Percentiles rank a stretch among this genome's conserved stretches.
These are phyloP conservation scores for Volvox africanus DNA, from an alignment of 139 green algal genomes.

Conservation along the genomic window DNA sequence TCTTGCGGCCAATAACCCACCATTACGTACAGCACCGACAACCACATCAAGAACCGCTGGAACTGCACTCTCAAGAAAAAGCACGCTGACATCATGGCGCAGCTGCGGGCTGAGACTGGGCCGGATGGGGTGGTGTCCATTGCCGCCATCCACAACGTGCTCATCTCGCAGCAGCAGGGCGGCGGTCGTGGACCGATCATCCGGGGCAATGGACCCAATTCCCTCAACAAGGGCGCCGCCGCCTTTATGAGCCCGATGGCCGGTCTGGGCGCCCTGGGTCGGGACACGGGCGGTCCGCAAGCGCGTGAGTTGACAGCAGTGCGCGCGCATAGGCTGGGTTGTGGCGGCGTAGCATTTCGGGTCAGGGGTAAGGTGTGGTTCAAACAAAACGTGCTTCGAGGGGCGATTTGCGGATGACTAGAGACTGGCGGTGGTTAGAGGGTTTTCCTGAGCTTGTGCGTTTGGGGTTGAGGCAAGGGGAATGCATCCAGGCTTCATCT, in stretches of 20 bases:
- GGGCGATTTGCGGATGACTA: too few species aligned
- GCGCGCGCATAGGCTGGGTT: too few species aligned
- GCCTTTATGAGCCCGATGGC: conserved; percentile 9
- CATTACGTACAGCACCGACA: conserved; percentile 30
- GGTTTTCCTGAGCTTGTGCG: too few species aligned
- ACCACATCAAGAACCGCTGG: conserved; percentile 51
- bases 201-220: neutral
- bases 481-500: too few species aligned
- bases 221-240: neutral
- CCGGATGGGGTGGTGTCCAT: conserved; percentile 34
- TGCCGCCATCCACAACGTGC: conserved; percentile 45
- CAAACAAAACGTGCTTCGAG: too few species aligned
- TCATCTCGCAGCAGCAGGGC: conserved; percentile 13
- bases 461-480: too few species aligned
- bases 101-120: neutral
- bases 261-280: neutral
- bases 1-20: too few species aligned
- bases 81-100: conserved; percentile 36
- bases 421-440: too few species aligned
- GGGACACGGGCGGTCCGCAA: neutral
- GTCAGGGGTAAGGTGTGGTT: too few species aligned
- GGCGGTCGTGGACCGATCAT: neutral
- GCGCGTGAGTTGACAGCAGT: neutral
- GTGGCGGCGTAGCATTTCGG: too few species aligned
- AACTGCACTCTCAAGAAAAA: conserved; percentile 49